Base-by-base conservation (phyloP, 2,329 filamentous ascomycete species). In the Diaporthe capsici region DNA sequence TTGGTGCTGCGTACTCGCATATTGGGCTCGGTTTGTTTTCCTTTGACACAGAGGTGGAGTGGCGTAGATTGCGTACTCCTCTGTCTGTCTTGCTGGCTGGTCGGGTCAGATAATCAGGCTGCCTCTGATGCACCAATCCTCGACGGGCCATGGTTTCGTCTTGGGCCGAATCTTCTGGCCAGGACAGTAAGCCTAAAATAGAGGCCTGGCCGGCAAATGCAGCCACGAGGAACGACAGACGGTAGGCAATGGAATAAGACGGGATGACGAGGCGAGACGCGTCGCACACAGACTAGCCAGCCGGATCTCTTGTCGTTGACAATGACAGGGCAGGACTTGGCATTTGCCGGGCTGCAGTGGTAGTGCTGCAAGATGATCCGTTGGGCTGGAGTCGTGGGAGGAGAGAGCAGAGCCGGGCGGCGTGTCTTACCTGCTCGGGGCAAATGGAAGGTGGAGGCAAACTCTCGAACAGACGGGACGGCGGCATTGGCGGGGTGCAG, bases 221-320 rank as follows among this genome's bases (percentile, higher is more conserved):
- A 55, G 47, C 65, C 22, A 1, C 17, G 44, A 39, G 22, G 2
- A 55, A n/a, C 2, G 49, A 53, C 22, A 17, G 47, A 37, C 7
- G 22, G 22, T 39, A n/a, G 47, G 65, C 65, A 53, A 13, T 39
- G 8, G 22, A 53, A 42, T 53, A 63, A 73, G 31, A 44, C 44
- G 31, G 22, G 57, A 60, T 75, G 73, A 75, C 67, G 73, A 75
- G 67, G 73, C 67, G 5, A 47, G 73, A 72, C 71, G 73, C 73
- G 73, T 75, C 55, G 73, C 42, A 63, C 57, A 31, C 9, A 65
- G 44, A 22, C 63, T 68, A 68, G 15, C 22, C 28, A 60, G 51
- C 25, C 42, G 55, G 31, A 25, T 20, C 25, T 67, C 12, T 53
- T n/a, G 9, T 65, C 25, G 12, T 8, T 34, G 44, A 22, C 44